Evolutionary conservation across 148 eudicot genomes (phyloP).

Genomic region (Silene latifolia): DNA sequence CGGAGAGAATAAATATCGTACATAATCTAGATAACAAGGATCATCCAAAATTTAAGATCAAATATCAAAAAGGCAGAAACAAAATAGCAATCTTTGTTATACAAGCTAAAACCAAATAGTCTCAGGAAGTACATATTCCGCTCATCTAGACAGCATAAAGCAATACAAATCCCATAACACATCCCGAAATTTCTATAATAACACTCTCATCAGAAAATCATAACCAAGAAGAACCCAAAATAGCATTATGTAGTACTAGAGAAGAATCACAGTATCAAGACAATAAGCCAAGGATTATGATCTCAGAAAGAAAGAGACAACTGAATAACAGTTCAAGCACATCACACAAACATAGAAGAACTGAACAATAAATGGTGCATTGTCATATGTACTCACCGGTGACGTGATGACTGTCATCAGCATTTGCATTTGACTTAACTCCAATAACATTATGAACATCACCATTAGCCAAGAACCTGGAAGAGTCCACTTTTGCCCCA

Average conservation of each 20-base stretch:
- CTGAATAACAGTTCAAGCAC: background rate
- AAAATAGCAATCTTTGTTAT: background rate
- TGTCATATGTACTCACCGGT: constrained; percentile 41
- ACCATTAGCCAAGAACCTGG: constrained; percentile 29
- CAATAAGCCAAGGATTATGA: background rate
- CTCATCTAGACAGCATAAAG: background rate
- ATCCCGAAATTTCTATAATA: background rate
- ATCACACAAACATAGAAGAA: constrained; percentile 1
- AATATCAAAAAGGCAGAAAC: background rate
- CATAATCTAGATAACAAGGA: background rate
- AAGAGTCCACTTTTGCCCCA: background rate
- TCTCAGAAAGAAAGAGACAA: background rate
- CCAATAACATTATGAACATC: constrained; percentile 23
- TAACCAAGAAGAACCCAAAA: background rate
- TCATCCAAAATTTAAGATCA: background rate
- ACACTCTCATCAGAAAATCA: background rate
- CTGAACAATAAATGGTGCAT: background rate
- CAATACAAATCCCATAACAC: background rate
- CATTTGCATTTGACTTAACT: constrained; percentile 23
- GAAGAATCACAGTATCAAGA: background rate
- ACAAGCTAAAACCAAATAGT: background rate
- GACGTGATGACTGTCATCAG: constrained; percentile 27
- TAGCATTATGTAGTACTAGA: background rate
- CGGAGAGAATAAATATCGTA: background rate
- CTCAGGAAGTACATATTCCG: background rate